Percentiles rank a stretch among this genome's conserved stretches.
Evolutionary conservation across 306 rosid species (phyloP).

Genomic region (Rosa persica): DNA sequence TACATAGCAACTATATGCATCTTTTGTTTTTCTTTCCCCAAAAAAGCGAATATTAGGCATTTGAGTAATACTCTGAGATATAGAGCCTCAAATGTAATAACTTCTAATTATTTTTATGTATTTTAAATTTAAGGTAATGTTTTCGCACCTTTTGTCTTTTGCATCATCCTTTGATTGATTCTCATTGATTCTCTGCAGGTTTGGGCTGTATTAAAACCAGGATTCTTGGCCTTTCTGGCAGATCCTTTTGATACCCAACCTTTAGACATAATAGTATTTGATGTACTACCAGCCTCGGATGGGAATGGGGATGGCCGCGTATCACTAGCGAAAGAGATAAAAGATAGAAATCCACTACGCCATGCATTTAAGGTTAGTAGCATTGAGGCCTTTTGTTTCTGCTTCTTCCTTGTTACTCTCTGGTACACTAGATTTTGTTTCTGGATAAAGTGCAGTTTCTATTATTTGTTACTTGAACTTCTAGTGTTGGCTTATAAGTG

Average conservation of each 20-base stretch:
- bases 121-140: not conserved
- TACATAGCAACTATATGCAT: not conserved
- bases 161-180: conserved; percentile 28
- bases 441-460: not conserved
- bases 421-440: conserved; percentile 26
- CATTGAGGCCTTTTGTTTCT: not conserved
- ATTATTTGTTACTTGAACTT: not conserved
- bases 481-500: not conserved
- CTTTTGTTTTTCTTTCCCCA: not conserved
- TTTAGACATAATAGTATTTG: conserved; percentile 91
- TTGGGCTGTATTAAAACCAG: conserved; percentile 97
- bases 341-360: conserved; percentile 86
- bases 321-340: conserved; percentile 74
- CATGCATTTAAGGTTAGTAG: conserved; percentile 77
- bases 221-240: conserved; percentile 89
- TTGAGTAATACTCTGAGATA: not conserved
- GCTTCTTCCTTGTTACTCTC: not conserved
- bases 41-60: not conserved
- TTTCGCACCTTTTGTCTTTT: conserved; percentile 9
- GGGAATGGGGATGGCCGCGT: conserved; percentile 82
- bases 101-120: conserved; percentile 1
- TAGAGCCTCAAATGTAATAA: not conserved
- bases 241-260: conserved; percentile 89
- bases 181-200: conserved; percentile 53
- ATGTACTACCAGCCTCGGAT: conserved; percentile 78